These are phyloP conservation scores for Camelina sativa DNA, from an alignment of 345 rosid genomes.

Conservation along the genomic window DNA sequence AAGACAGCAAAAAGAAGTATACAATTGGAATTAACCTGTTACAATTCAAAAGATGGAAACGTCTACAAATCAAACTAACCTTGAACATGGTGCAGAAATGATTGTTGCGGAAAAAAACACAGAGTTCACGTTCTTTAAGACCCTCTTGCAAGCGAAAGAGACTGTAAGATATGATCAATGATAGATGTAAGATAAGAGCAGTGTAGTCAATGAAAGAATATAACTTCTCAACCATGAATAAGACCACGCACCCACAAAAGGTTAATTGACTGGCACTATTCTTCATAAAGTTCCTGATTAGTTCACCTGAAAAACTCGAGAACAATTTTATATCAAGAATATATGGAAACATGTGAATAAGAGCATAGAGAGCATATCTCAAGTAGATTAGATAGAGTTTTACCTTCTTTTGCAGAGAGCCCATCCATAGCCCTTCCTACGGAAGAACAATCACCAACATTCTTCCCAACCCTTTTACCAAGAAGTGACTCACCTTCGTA, in stretches of 20 bases:
- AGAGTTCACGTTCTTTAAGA: conserved; percentile 89
- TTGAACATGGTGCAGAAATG: conserved; percentile 99
- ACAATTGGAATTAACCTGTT: not conserved
- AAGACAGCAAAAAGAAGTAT: conserved; percentile 2
- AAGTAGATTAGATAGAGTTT: conserved; percentile 21
- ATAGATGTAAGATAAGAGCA: conserved; percentile 3
- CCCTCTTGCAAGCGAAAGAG: conserved; percentile 91
- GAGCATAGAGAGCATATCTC: not conserved
- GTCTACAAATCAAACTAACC: conserved; percentile 53
- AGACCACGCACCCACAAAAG: conserved; percentile 69
- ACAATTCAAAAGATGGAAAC: conserved; percentile 5
- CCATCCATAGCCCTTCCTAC: conserved; percentile 53
- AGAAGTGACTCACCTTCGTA: conserved; percentile 98
- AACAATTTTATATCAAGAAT: conserved; percentile 25
- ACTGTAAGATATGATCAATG: conserved; percentile 52
- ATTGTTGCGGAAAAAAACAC: conserved; percentile 97
- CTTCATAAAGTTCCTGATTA: conserved; percentile 76
- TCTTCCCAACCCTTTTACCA: conserved; percentile 76
- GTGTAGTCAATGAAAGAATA: conserved; percentile 2
- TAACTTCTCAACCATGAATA: conserved; percentile 25
- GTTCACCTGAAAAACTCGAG: conserved; percentile 64
- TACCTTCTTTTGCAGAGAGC: conserved; percentile 80
- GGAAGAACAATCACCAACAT: conserved; percentile 44
- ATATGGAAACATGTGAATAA: conserved; percentile 17
- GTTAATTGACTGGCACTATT: conserved; percentile 91